Percentiles rank a stretch among this genome's conserved stretches.
phyloP scores from a whole-genome alignment of 2,329 filamentous ascomycete species.

The Fusarium sp. region DNA sequence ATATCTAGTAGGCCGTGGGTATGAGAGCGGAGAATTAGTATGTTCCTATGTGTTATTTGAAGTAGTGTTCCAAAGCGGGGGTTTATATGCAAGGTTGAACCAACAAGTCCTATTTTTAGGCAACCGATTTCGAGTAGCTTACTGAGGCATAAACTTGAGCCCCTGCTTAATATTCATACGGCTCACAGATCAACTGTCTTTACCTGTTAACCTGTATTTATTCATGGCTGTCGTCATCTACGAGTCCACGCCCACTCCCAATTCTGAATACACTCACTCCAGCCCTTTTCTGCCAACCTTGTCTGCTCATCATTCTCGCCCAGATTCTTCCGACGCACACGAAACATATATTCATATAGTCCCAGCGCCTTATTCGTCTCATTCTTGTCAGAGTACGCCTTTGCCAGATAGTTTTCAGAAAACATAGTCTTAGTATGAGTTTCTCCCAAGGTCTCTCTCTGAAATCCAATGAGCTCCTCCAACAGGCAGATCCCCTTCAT shows the following conservation, averaged over 20 bases:
- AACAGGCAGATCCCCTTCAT: rapidly evolving
- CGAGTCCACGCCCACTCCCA: constrained; percentile 1
- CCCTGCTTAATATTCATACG: too few species aligned
- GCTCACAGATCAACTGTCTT: too few species aligned
- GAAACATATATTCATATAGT: neutral
- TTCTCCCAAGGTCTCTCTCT: neutral
- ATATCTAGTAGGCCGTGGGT: too few species aligned
- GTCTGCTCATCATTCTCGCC: neutral
- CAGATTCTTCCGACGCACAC: neutral
- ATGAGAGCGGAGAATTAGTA: too few species aligned
- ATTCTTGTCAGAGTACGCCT: rapidly evolving
- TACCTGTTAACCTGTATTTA: too few species aligned
- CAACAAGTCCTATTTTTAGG: neutral
- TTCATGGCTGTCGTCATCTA: neutral
- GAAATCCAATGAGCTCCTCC: rapidly evolving
- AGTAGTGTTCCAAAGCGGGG: too few species aligned
- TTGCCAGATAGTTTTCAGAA: neutral
- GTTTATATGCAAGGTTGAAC: neutral
- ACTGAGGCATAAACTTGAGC: neutral
- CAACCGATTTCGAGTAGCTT: too few species aligned
- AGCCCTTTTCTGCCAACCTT: neutral
- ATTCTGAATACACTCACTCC: neutral
- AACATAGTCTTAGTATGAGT: rapidly evolving
- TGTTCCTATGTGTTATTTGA: neutral
- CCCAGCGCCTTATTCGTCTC: neutral